Evolutionary conservation across 805 yeast genomes (phyloP), one percentile per base, ranked within the genome.

Genomic region (Komagataella phaffii): DNA sequence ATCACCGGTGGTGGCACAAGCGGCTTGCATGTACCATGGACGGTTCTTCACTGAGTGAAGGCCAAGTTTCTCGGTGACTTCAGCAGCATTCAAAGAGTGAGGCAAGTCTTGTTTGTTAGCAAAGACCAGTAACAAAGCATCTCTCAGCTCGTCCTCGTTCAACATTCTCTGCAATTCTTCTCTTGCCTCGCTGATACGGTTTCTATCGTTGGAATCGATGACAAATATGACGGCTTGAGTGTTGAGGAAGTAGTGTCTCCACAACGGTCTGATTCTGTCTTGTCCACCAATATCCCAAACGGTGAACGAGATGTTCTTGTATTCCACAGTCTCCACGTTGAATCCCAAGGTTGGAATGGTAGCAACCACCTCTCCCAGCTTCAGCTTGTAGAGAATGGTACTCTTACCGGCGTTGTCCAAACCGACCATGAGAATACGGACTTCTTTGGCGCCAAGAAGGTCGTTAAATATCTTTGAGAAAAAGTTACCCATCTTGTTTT

Each of bases 201-300:
- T 95, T 76, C 96, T 87, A 74, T 91, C 98, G 75, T 90, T 89
- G 56, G 96, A 87, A 77, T 91, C 98, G 62, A 91, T 96, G 57
- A 91, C 98, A 68, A 90, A 91, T 70, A 91, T 90, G 68, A 91
- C 88, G 77, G 97, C 97, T 74, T 91, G 97, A 56, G 97, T 89
- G 80, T 91, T 91, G 75, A 91, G 96, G 87, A 83, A 91, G 72
- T 91, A 91, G 74, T 91, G 95, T 81, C 97, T 86, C 98, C 98
- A 91, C 72, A 91, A 77, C 54, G 98, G 96, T 76, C 98, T 87
- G 67, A 91, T 91, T 76, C 90, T 90, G 73, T 89, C 96, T 78
- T 91, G 98, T 81, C 98, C 98, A 85, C 98, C 98, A 62, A 90
- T 96, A 81, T 91, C 98, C 98, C 97, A 89, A 58, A 89, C 96